A percentile compares a stretch with the other conserved stretches of the same genome.
Evolutionary conservation across 306 rosid genomes (phyloP).

Genomic region (Pterocarpus santalinus): DNA sequence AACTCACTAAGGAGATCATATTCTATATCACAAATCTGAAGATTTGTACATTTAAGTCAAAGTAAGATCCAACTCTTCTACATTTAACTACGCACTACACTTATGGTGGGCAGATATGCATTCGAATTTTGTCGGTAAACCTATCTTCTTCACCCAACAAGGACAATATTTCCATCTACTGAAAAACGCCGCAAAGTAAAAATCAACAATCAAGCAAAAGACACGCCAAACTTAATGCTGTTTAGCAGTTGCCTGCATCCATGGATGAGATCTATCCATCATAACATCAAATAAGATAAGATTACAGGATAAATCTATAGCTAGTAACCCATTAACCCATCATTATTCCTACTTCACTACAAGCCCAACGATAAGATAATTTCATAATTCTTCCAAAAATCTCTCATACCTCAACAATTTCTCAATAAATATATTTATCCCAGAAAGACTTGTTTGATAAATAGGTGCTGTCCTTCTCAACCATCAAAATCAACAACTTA

Average conservation of each 20-base stretch:
- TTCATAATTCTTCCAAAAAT: not conserved
- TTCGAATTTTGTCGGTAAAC: no score
- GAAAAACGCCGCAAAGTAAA: not conserved
- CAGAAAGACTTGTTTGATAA: not conserved
- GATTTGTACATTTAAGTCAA: no score
- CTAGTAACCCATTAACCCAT: not conserved
- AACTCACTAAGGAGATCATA: no score
- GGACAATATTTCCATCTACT: not conserved
- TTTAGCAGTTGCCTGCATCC: not conserved
- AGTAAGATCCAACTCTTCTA: no score
- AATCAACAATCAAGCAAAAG: constrained; percentile 10
- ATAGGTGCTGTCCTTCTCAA: not conserved
- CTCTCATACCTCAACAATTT: not conserved
- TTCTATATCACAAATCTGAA: no score
- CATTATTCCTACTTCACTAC: not conserved
- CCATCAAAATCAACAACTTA: constrained; percentile 14
- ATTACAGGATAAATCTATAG: not conserved
- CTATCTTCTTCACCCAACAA: not conserved
- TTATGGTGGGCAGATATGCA: no score
- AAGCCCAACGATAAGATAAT: not conserved
- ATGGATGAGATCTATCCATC: not conserved
- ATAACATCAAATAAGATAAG: not conserved
- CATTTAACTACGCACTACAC: no score
- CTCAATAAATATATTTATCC: constrained; percentile 1
- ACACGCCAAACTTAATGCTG: not conserved